Evolutionary conservation across 2,329 filamentous ascomycete genomes (phyloP).

Genomic region (Ceratocystis variospora): DNA sequence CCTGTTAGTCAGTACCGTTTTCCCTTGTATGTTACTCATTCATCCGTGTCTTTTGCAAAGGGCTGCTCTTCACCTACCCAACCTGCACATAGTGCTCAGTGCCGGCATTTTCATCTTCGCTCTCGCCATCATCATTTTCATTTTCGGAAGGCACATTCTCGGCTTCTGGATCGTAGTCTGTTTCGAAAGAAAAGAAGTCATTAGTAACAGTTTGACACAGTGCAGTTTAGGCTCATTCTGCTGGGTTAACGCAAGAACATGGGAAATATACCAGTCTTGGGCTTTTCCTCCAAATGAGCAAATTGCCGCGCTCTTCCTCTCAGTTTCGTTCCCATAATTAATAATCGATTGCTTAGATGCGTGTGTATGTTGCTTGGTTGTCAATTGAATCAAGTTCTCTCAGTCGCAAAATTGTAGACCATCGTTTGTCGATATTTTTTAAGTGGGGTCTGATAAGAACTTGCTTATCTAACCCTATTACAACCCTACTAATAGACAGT

Average conservation of each 20-base stretch:
- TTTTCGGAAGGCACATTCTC: conserved; percentile 43
- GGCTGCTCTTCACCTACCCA: conserved; percentile 34
- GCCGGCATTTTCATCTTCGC: conserved; percentile 43
- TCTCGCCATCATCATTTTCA: conserved; percentile 37
- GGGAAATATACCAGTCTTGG: conserved; percentile 14
- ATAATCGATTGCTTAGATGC: not conserved
- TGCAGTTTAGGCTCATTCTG: too few relatives aligned
- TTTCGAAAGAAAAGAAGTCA: not conserved
- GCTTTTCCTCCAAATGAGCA: conserved; percentile 16
- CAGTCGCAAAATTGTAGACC: conserved; percentile 16
- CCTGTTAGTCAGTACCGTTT: not conserved
- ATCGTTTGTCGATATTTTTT: conserved; percentile 16
- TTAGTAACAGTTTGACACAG: not conserved
- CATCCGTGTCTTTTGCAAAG: not conserved
- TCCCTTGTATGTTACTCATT: not conserved
- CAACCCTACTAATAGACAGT: conserved; percentile 9
- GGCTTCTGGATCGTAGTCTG: conserved; percentile 72
- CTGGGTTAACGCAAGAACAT: not conserved
- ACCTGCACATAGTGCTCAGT: conserved; percentile 80
- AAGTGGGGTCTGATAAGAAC: conserved; percentile 18
- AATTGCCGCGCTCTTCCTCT: conserved; percentile 18
- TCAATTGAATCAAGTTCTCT: not conserved
- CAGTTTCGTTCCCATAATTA: conserved; percentile 14
- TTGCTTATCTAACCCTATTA: conserved; percentile 14
- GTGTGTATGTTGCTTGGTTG: not conserved